Evolutionary conservation across 2,329 filamentous ascomycete species (phyloP), one percentile per base, ranked within the genome.

Genomic region (Calcarisporium arbuscula): DNA sequence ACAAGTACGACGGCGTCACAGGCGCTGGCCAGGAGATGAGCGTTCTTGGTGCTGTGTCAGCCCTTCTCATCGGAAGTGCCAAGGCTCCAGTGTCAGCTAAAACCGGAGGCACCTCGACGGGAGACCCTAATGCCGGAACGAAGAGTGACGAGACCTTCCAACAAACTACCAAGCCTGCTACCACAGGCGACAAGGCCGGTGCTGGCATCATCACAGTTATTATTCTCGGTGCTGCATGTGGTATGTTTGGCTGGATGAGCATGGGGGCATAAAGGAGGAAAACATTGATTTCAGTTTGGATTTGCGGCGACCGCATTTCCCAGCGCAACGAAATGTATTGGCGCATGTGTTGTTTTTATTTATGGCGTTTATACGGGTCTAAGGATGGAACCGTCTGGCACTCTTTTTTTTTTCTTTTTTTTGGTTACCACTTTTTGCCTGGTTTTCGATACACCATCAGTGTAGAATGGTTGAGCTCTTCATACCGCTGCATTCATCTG

Each of bases 1-100:
- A 61, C 3, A 49, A 46, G 5, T 79, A 67, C 46, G 74, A 79
- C 42, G 70, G 70, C 28, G 71, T 64, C 38, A 67, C 59, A 5
- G 73, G 75, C 20, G 71, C 76, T 33, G 74, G 77, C 8, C 73
- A 81, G 53, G 64, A 75, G 48, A 76, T 81, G 65, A 70, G 69
- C 35, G 75, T 70, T 0, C 56, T 80, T 11, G 68, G 69, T 18
- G 67, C 77, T 4, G 65, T 79, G 14, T 68, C 68, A 5, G 67
- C 67, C 2, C 67, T 72, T 5, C 56, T 80, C 28, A 62, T 74
- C 28, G 51, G 56, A 19, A 43, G 53, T 5, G 58, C 60, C 3
- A 53, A 61, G 16, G 43, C 53, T 3, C 68, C 70, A 1, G 55
- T 67, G 12, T 72, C 70, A 0, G 64, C 62, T 3, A 43, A 53